Evolutionary conservation across 2,329 filamentous ascomycete species (phyloP).

Genomic region (Penicillium sp.): DNA sequence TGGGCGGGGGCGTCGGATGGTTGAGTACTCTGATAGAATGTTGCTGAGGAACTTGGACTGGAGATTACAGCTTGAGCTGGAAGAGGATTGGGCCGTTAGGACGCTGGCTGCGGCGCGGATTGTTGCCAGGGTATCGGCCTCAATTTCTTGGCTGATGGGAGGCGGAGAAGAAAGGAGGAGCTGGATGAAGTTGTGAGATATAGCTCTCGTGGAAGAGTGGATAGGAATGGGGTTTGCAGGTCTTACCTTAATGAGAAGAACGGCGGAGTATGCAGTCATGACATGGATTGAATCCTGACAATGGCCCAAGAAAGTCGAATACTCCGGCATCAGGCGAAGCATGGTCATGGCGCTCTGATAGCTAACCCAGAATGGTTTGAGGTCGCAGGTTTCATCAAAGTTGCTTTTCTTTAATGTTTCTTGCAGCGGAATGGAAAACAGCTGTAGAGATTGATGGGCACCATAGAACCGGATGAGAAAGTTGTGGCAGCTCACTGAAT

Average conservation of each 20-base stretch:
- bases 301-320: conserved; percentile 39
- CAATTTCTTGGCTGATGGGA: not conserved
- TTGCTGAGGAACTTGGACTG: not conserved
- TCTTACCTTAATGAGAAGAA: conserved; percentile 34
- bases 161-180: not conserved
- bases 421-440: conserved; percentile 41
- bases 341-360: conserved; percentile 31
- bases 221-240: not conserved
- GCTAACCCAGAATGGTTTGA: conserved; percentile 25
- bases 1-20: not conserved
- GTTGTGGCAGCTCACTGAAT: conserved; percentile 31
- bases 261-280: conserved; percentile 45
- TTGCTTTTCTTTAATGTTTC: conserved; percentile 26
- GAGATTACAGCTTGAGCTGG: not conserved
- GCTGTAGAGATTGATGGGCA: conserved; percentile 39
- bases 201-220: too few species aligned
- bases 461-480: conserved; percentile 45
- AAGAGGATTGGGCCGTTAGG: not conserved
- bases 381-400: conserved; percentile 22
- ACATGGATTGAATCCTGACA: conserved; percentile 46
- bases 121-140: not conserved
- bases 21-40: not conserved
- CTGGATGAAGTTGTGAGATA: not conserved
- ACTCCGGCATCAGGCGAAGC: conserved; percentile 34
- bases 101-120: not conserved